Base-by-base conservation (phyloP, 2,329 filamentous ascomycete species). In the Allantophomopsis cytisporea region DNA sequence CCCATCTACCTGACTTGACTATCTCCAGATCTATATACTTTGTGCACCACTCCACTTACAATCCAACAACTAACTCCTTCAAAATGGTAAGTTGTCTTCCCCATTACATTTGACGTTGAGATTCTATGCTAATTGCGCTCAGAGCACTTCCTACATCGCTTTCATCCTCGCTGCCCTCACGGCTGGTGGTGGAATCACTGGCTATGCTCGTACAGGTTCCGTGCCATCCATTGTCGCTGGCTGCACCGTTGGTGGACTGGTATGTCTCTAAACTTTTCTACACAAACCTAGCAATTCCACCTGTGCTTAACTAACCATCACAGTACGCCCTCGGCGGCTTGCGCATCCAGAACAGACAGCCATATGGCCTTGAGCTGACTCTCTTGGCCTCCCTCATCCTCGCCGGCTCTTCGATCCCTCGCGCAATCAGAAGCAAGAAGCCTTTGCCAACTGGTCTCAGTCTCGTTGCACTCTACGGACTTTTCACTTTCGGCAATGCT, bases 291-390 rank as follows among this genome's bases (percentile, higher is more conserved):
- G 7, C 12, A 38, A n/a, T 11, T 15, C 20, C 3, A 10, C 10
- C 20, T 10, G 7, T 36, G 15, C n/a, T n/a, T n/a, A n/a, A 2
- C 35, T 20, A 14, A 16, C 18, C 3, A 33, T 45, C 14, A 43
- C 23, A 51, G 52, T 54, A 98, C 61, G 78, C 77, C 17, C 66
- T 94, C 34, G 85, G 86, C 46, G 88, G 82, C 47, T 79, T 83
- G 54, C 83, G 88, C 43, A 78, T 94, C 46, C 78, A 81, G 51
- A 79, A 76, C 51, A 67, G 71, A 44, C 72, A 86, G 57, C 58
- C 83, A 3, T 94, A 91, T 59, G 91, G 89, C 45, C 64, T 93
- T 49, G 91, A 96, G 62, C 66, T 94, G 34, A 84, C 82, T n/a
- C 71, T 98, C 8, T 68, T 95, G 34, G 91, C 91, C 4, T 94